Evolutionary conservation across 1,284 basidiomycete genomes (phyloP), one percentile per base, ranked within the genome.

Genomic region (Irpex sp.): DNA sequence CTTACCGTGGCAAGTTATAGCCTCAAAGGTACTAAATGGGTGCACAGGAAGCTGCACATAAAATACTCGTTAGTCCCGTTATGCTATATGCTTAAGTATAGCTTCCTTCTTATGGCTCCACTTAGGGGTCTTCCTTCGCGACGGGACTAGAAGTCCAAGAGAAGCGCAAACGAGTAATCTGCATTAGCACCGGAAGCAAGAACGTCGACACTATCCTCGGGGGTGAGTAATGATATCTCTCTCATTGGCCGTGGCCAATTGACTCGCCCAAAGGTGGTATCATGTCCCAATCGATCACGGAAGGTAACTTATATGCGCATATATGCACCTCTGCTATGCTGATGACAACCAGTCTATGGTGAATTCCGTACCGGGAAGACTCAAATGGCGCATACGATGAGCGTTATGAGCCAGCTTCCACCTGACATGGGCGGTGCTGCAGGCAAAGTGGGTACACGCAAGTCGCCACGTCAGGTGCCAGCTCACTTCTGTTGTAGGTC

Each of bases 351-450:
- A 91, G 90, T 92, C 1, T 92, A 92, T 69, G 91, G 91, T 61
- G 88, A 93, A 73, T 89, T 87, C 73, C 85, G 91, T 19, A 94
- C 93, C 0, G 92, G 92, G 49, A 94, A 97, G 79, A 97, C 95
- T 4, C 95, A 97, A 72, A 81, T 97, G 51, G 93, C 92, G 31
- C 94, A 97, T 77, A 97, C 94, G 6, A 90, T 97, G 82, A 94
- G 92, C 69, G 93, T 97, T 9, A 81, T 94, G 6, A 79, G 93
- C 2, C 96, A 97, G 72, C 83, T 97, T 40, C 95, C 96, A 21
- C 80, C 87, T 3, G 94, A 97, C 62, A 85, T 96, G 73, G 95
- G 95, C 11, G 95, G 95, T 7, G 95, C 93, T 0, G 84, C 89
- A 26, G 95, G 95, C 57, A 97, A 96, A 81, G 91, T 88, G 54